A percentile compares a stretch with the other conserved stretches of the same genome.
Evolutionary conservation across 2,329 filamentous ascomycete species (phyloP).

Genomic region (Ascochyta clinopodiicola): DNA sequence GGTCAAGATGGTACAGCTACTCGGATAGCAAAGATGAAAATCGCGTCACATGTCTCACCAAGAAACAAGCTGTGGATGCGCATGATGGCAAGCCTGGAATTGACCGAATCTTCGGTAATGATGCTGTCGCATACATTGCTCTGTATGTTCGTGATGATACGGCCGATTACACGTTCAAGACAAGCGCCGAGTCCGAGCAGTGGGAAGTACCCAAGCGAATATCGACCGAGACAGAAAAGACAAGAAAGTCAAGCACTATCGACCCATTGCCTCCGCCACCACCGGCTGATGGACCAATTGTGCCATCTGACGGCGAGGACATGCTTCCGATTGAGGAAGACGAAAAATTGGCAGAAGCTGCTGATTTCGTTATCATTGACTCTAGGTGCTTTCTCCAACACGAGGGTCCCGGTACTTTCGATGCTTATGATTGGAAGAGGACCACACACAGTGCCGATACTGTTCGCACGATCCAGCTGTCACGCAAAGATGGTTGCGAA

Average conservation of each 20-base stretch:
- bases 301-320: slow-evolving; percentile 11
- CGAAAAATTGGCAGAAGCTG: slow-evolving; percentile 12
- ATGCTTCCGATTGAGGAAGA: background rate
- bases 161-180: slow-evolving; percentile 46
- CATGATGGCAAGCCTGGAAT: slow-evolving; percentile 57
- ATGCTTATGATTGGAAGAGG: slow-evolving; percentile 42
- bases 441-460: slow-evolving; percentile 16
- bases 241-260: slow-evolving; percentile 21
- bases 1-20: slow-evolving; percentile 65
- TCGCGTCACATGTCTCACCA: slow-evolving; percentile 63
- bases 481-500: slow-evolving; percentile 32
- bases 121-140: slow-evolving; percentile 61
- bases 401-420: slow-evolving; percentile 47
- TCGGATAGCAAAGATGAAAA: slow-evolving; percentile 61
- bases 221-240: slow-evolving; percentile 34
- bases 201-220: slow-evolving; percentile 57
- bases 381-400: slow-evolving; percentile 43
- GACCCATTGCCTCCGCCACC: slow-evolving; percentile 23
- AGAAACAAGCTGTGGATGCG: slow-evolving; percentile 59
- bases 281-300: slow-evolving; percentile 6
- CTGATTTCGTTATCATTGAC: slow-evolving; percentile 43
- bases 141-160: slow-evolving; percentile 63
- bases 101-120: slow-evolving; percentile 50
- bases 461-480: slow-evolving; percentile 31
- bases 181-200: slow-evolving; percentile 52